A percentile compares a stretch with the other conserved stretches of the same genome.
These are phyloP conservation scores for Pugionium cornutum DNA, from an alignment of 345 rosid species.

Conservation along the genomic window DNA sequence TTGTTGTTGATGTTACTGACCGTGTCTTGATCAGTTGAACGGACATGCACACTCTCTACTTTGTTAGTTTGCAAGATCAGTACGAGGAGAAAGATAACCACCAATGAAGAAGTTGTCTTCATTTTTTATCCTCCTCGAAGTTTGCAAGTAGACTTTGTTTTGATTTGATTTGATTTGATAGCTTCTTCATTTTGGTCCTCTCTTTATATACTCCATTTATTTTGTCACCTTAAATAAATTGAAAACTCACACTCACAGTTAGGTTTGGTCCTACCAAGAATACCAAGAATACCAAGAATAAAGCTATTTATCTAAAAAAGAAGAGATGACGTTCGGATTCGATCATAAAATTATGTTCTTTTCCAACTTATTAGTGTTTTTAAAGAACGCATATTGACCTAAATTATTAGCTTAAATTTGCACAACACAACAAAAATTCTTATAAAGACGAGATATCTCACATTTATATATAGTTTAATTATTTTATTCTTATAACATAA, in stretches of 20 bases:
- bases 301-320: background rate
- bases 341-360: constrained; percentile 17
- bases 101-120: constrained; percentile 32
- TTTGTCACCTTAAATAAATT: background rate
- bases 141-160: constrained; percentile 14
- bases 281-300: background rate
- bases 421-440: constrained; percentile 9
- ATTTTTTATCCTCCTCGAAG: constrained; percentile 17
- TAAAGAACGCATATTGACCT: constrained; percentile 19
- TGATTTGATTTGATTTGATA: constrained; percentile 28
- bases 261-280: constrained; percentile 28
- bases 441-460: constrained; percentile 8
- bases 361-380: constrained; percentile 15
- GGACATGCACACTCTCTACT: constrained; percentile 25
- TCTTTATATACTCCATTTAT: constrained; percentile 29
- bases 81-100: constrained; percentile 25
- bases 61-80: constrained; percentile 27
- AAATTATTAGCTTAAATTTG: constrained; percentile 13
- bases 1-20: constrained; percentile 23
- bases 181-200: constrained; percentile 21
- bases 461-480: background rate
- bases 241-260: constrained; percentile 27
- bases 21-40: constrained; percentile 28
- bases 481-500: too few relatives aligned
- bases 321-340: background rate